Evolutionary conservation across 1,284 basidiomycete species (phyloP).

Genomic region (Trametes polyzona): DNA sequence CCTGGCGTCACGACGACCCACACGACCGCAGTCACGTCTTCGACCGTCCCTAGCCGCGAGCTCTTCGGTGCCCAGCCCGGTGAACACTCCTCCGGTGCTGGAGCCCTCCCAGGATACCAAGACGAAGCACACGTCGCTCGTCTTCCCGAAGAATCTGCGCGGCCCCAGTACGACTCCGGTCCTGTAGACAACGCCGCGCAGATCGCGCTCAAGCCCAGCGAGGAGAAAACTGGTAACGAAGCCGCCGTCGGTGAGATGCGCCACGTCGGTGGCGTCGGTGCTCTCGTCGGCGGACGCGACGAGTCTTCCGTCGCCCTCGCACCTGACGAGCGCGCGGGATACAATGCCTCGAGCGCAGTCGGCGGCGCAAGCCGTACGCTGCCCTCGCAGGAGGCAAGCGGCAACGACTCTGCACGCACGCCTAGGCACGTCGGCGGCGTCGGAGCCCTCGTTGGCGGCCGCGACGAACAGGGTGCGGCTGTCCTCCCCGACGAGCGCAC

Average conservation of each 20-base stretch:
- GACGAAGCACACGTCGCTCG: constrained; percentile 37
- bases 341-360: background rate
- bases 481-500: constrained; percentile 35
- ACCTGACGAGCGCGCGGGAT: constrained; percentile 33
- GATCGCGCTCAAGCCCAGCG: constrained; percentile 19
- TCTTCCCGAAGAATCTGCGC: constrained; percentile 40
- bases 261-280: constrained; percentile 33
- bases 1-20: constrained; percentile 2
- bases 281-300: constrained; percentile 33
- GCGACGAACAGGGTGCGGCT: constrained; percentile 34
- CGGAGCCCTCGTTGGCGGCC: constrained; percentile 35
- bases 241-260: constrained; percentile 6
- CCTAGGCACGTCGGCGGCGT: constrained; percentile 26
- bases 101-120: constrained; percentile 36
- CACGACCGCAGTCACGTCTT: constrained; percentile 18
- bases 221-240: constrained; percentile 25
- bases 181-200: constrained; percentile 11
- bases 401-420: background rate
- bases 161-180: constrained; percentile 22
- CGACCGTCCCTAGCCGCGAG: constrained; percentile 27
- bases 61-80: constrained; percentile 24
- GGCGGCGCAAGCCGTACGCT: background rate
- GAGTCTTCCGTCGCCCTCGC: constrained; percentile 38
- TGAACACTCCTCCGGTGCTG: constrained; percentile 30
- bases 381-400: constrained; percentile 1